Base-by-base conservation (phyloP, 257 asterid species). In the Gentiana macrophylla region DNA sequence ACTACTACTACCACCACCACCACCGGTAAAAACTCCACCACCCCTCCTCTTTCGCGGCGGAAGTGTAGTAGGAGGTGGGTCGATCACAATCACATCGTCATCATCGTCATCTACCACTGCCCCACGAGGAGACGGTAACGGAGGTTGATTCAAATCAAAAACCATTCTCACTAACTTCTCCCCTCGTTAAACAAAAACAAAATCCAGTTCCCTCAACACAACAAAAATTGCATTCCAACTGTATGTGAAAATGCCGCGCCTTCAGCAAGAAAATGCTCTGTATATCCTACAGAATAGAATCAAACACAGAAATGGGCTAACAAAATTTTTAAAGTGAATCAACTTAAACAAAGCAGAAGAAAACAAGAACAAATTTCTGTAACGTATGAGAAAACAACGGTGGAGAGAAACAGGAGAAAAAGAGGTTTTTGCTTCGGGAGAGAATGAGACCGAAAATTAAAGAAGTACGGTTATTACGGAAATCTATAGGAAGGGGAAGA, bases 101-200 rank as follows among this genome's bases (percentile, higher is more conserved):
- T 56, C 62, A 9, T 61, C 62, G 4, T 37, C 61, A 9, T 32
- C 65, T 43, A 49, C 11, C 12, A 41, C 67, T 12, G 77, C 64
- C 60, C 77, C 90, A 0, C 94, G 80, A 0, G 94, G 93, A 6
- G 96, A 87, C 38, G 86, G 36, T 1, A 72, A 58, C 46, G 96
- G 96, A 62, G 80, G 49, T 64, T 84, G 89, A 71, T 86, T 86
- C 11, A 86, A 85, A 70, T 86, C 96, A 56, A 86, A 84, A 10
- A 60, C 73, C 8, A 84, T 76, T 35, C 84, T 81, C 74, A 78
- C 74, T 12, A 55, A 53, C 37, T 64, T 67, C 62, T 62, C 57
- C 51, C 64, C 61, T 59, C 76, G 58, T 59, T 66, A 15, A 35
- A 35, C 10, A 32, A 41, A 45, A 52, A 59, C 12, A 12, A 45